Evolutionary conservation across 371 early-diverging fungal species (phyloP).

Genomic region (Mortierella sp.): DNA sequence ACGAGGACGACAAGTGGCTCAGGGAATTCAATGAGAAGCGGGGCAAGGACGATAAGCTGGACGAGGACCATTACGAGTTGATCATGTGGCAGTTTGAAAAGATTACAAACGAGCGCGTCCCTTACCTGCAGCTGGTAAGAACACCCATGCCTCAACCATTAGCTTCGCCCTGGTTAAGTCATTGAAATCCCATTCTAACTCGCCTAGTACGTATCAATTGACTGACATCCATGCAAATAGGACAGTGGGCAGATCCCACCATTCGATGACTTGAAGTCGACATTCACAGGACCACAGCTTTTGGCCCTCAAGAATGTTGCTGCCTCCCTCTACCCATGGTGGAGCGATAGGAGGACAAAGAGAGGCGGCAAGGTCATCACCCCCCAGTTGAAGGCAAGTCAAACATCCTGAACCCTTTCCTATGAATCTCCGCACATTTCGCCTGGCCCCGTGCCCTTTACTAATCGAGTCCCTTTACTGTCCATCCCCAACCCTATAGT

Average conservation of each 20-base stretch:
- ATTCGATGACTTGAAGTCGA: conserved; percentile 59
- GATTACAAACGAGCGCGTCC: conserved; percentile 66
- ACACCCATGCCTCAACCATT: no score
- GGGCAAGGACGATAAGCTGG: conserved; percentile 58
- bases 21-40: conserved; percentile 63
- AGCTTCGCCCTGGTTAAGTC: neutral
- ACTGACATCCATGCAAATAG: conserved; percentile 28
- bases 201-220: neutral
- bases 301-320: conserved; percentile 33
- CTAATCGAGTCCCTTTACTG: neutral
- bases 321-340: conserved; percentile 59
- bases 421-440: neutral
- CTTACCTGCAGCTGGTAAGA: conserved; percentile 70
- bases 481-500: conserved; percentile 40
- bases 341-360: conserved; percentile 63
- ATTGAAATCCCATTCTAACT: neutral
- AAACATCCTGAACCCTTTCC: neutral
- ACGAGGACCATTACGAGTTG: conserved; percentile 84
- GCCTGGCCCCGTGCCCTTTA: neutral
- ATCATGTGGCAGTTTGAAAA: conserved; percentile 86
- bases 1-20: conserved; percentile 85
- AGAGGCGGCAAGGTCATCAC: conserved; percentile 71
- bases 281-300: conserved; percentile 44
- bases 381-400: conserved; percentile 70
- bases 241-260: conserved; percentile 65